Evolutionary conservation across 495 filamentous ascomycete species (phyloP).

Genomic region (Pseudomonodictys pantanalensis): DNA sequence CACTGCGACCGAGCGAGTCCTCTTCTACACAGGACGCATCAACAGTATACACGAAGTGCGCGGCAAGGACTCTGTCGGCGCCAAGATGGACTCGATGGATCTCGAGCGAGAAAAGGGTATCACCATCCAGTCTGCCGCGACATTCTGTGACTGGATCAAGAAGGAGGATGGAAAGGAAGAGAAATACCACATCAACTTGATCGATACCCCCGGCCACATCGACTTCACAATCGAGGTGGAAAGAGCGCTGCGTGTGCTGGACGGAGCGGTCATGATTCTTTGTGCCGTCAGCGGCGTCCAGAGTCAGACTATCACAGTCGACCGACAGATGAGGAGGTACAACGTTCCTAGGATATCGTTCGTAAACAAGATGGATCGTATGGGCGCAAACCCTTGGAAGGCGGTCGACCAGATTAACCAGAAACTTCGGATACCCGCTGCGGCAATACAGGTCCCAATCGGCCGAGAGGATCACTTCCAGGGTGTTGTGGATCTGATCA

Average conservation of each 20-base stretch:
- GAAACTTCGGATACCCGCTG: slow-evolving; percentile 88
- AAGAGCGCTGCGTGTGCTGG: slow-evolving; percentile 88
- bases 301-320: slow-evolving; percentile 96
- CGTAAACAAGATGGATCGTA: slow-evolving; percentile 99
- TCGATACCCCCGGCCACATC: slow-evolving; percentile 98
- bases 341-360: slow-evolving; percentile 94
- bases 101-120: slow-evolving; percentile 97
- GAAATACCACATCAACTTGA: slow-evolving; percentile 96
- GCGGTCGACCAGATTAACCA: slow-evolving; percentile 94
- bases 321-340: slow-evolving; percentile 97
- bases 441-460: slow-evolving; percentile 93
- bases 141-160: slow-evolving; percentile 97
- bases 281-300: slow-evolving; percentile 98
- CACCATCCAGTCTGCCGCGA: slow-evolving; percentile 96
- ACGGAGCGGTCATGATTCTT: slow-evolving; percentile 97
- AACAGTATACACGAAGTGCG: slow-evolving; percentile 97
- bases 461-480: slow-evolving; percentile 88
- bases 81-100: slow-evolving; percentile 99
- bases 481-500: slow-evolving; percentile 90
- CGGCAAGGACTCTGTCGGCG: slow-evolving; percentile 90
- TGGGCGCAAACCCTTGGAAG: slow-evolving; percentile 98
- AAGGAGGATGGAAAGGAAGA: slow-evolving; percentile 68
- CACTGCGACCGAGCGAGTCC: slow-evolving; percentile 91
- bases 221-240: slow-evolving; percentile 99
- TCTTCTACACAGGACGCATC: slow-evolving; percentile 97